Percentiles rank a stretch among this genome's conserved stretches.
phyloP scores from a whole-genome alignment of 169 alveolate genomes.

The Hammondia hammondi region DNA sequence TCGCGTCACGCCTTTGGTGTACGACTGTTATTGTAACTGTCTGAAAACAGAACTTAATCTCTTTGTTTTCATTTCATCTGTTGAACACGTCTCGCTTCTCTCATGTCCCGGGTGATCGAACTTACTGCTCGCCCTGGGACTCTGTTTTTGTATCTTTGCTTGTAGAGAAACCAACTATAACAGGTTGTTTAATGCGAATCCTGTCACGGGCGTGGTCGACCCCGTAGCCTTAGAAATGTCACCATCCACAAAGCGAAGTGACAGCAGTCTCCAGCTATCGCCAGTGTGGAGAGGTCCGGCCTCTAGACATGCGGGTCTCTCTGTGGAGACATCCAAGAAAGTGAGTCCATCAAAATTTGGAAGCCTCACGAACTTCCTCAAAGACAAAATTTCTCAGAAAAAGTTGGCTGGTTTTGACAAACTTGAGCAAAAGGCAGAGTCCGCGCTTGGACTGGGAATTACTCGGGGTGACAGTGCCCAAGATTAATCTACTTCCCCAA shows the following conservation, averaged over 20 bases:
- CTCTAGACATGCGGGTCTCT: neutral
- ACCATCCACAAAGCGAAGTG: neutral
- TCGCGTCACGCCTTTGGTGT: no score
- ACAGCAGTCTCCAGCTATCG: neutral
- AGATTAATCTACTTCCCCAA: no score
- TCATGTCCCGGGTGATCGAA: no score
- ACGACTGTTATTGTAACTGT: no score
- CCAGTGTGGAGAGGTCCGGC: neutral
- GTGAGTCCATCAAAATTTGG: neutral
- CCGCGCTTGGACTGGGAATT: no score
- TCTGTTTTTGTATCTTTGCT: neutral
- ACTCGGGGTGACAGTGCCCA: no score
- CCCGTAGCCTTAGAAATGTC: neutral
- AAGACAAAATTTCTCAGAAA: neutral
- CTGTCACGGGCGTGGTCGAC: slow-evolving; percentile 13
- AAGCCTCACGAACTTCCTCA: neutral
- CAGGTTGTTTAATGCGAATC: slow-evolving; percentile 6
- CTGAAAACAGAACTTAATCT: no score
- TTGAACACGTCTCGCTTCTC: no score
- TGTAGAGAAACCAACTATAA: slow-evolving; percentile 27
- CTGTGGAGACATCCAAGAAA: neutral
- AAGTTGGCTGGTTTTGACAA: neutral
- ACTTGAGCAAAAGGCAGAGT: no score
- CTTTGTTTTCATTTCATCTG: no score
- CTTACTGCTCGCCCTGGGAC: neutral